Base-by-base conservation (phyloP, 2,329 filamentous ascomycete species). In the Aspergillus brasiliensis region DNA sequence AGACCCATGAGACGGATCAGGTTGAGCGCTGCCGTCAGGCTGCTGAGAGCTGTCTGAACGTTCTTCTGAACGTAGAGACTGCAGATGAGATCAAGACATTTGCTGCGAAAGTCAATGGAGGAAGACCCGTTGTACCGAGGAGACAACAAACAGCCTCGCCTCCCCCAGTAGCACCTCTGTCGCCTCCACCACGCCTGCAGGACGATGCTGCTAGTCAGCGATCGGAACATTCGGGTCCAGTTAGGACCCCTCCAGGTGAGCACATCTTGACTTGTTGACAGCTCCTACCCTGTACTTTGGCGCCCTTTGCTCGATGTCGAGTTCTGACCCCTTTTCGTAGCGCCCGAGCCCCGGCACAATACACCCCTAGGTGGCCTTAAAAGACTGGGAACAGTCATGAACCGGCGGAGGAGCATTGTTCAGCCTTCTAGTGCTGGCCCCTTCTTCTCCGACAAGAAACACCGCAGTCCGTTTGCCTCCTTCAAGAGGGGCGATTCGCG, bases 1-100 rank as follows among this genome's bases (percentile, higher is more conserved):
- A 96, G 76, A 99, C 95, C 0, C 90, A 96, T 73, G 94, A 98
- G 75, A 86, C 91, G 27, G 95, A 99, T 72, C 87, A 91, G 67
- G 87, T 94, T 15, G 91, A 96, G 75, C 86, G 90, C 59, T 88
- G 84, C 62, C 87, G 91, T 63, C 81, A 86, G 60, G 87, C 88
- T 11, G 88, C 92, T 25, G 92, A 95, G 73, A 87, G 88, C 62
- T 91, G 91, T 25, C 80, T 99, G 59, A 92, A 91, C 66, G 84
- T 88, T 8, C 83, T 98, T 67, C 82, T 99, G 53, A 95, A 96
- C 73, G 87, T 97, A 44, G 89, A 91, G 73, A 96, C 93, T 0
- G 86, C 88, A 17, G 90, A 90, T 71, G 95, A 99, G 79, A 94
- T 99, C 63, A 89, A 77, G 56, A 77, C 75, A 10, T 78, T 78